phyloP scores from a whole-genome alignment of 2,329 filamentous ascomycete species.

The Fusarium annulatum region DNA sequence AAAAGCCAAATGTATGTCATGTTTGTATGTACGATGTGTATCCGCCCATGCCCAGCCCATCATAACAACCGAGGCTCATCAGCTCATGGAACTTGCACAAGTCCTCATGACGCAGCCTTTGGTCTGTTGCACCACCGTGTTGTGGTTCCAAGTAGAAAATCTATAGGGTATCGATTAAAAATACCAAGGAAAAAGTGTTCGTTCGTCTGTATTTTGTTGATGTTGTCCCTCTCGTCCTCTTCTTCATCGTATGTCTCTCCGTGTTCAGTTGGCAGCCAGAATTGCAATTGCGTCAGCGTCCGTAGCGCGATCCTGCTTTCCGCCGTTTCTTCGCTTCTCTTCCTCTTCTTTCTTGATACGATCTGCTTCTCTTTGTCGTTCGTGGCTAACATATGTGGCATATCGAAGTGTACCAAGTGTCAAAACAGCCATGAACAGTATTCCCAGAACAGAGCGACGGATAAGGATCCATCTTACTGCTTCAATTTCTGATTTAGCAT shows the following conservation, averaged over 20 bases:
- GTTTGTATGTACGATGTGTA: conserved; percentile 17
- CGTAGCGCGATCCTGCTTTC: conserved; percentile 58
- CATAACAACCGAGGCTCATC: conserved; percentile 15
- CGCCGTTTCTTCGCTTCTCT: conserved; percentile 55
- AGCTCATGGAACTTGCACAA: conserved; percentile 6
- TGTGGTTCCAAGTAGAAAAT: conserved; percentile 33
- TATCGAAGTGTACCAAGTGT: conserved; percentile 70
- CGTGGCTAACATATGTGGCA: conserved; percentile 65
- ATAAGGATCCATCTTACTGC: conserved; percentile 87
- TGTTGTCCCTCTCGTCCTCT: background rate
- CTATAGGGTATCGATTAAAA: conserved; percentile 46
- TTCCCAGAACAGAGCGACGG: conserved; percentile 70
- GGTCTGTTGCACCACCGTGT: background rate
- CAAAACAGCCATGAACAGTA: conserved; percentile 72
- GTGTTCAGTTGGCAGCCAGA: conserved; percentile 63
- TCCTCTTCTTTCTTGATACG: conserved; percentile 57
- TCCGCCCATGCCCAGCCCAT: conserved; percentile 1
- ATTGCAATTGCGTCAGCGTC: conserved; percentile 67
- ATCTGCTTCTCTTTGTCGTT: conserved; percentile 60
- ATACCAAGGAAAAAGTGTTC: conserved; percentile 32
- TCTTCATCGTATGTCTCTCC: background rate
- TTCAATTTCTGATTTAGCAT: conserved; percentile 92
- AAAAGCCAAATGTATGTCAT: conserved; percentile 16
- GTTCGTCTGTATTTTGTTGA: conserved; percentile 16
- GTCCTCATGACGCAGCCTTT: conserved; percentile 13